phyloP scores from a whole-genome alignment of 495 filamentous ascomycete genomes.

The Letharia lupina region DNA sequence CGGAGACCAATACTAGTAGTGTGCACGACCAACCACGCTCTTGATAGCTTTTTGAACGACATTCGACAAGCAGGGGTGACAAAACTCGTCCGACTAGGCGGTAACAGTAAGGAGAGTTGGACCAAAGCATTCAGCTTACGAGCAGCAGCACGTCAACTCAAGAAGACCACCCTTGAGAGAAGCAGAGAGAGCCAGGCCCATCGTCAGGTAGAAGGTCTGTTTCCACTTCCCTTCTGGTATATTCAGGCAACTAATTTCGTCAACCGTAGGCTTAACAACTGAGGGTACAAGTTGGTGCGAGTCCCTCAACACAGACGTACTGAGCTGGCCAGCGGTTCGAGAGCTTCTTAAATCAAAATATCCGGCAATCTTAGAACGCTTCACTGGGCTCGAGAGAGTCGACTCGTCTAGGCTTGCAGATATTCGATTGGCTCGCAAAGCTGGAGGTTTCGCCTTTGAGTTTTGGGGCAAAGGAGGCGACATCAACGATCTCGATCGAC shows the following conservation, averaged over 20 bases:
- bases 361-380: constrained; percentile 14
- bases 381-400: constrained; percentile 19
- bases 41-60: constrained; percentile 57
- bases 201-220: constrained; percentile 15
- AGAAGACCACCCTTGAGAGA: constrained; percentile 15
- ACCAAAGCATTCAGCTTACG: constrained; percentile 21
- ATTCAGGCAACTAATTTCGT: not conserved
- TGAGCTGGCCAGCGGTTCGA: constrained; percentile 24
- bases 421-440: constrained; percentile 24
- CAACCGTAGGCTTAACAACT: constrained; percentile 12
- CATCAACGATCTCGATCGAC: constrained; percentile 21
- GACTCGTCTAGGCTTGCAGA: constrained; percentile 18
- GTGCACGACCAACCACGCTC: constrained; percentile 61
- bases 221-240: not conserved
- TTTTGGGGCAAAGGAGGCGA: constrained; percentile 27
- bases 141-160: constrained; percentile 18
- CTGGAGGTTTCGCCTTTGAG: constrained; percentile 27
- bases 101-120: constrained; percentile 42
- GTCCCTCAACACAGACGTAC: constrained; percentile 19
- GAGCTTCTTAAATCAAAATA: constrained; percentile 19
- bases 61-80: constrained; percentile 43
- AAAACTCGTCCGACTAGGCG: constrained; percentile 57
- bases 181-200: constrained; percentile 7
- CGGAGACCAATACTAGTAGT: constrained; percentile 53
- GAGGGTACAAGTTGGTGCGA: constrained; percentile 24